phyloP scores from a whole-genome alignment of 2,329 filamentous ascomycete genomes.

The Dactylellina drechsleri region DNA sequence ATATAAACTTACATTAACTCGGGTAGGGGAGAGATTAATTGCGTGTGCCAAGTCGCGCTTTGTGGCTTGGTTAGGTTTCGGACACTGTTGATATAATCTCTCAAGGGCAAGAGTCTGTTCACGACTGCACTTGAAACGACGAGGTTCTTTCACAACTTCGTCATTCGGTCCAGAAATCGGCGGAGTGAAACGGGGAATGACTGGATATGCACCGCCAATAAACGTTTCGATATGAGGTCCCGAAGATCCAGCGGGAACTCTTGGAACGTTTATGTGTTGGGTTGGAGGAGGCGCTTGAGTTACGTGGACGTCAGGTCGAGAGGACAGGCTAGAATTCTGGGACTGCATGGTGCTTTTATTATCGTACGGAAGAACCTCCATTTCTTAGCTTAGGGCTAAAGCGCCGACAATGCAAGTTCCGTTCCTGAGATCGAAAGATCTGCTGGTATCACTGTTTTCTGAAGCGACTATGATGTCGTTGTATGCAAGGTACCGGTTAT shows the following conservation, averaged over 20 bases:
- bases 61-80: constrained; percentile 50
- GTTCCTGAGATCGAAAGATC: constrained; percentile 41
- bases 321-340: constrained; percentile 25
- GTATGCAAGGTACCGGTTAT: constrained; percentile 43
- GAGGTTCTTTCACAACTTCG: constrained; percentile 47
- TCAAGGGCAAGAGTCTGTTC: constrained; percentile 52
- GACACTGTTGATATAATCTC: constrained; percentile 52
- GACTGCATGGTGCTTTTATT: constrained; percentile 52
- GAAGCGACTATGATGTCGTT: constrained; percentile 47
- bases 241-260: constrained; percentile 27
- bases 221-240: constrained; percentile 47
- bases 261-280: constrained; percentile 49
- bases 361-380: constrained; percentile 40
- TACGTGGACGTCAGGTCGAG: constrained; percentile 46
- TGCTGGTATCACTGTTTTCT: constrained; percentile 25
- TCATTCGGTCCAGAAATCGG: constrained; percentile 48
- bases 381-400: constrained; percentile 16
- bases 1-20: constrained; percentile 45
- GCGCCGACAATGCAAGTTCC: not conserved
- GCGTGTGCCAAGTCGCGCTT: constrained; percentile 50
- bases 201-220: constrained; percentile 39
- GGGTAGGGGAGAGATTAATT: constrained; percentile 50
- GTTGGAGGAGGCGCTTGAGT: constrained; percentile 27
- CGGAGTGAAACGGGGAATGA: constrained; percentile 51
- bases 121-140: constrained; percentile 53